Conservation (phyloP, 129 eudicot species). For the Scalesia atractyloides region DNA sequence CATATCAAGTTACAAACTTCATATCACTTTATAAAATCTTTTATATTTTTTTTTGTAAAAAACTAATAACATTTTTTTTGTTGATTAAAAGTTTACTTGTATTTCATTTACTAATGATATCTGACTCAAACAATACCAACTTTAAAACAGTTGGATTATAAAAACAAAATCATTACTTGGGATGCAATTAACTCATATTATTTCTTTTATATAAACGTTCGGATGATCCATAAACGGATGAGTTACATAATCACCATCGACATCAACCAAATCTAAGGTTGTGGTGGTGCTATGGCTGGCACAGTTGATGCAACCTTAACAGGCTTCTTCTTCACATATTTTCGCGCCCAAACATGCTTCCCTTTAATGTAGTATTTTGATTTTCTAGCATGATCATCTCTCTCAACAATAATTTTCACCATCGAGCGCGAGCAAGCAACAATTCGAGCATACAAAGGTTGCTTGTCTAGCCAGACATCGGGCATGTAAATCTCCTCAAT, state of each 20-base stretch:
- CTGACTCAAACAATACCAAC: too few species aligned
- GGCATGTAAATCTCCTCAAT: conserved; percentile 33
- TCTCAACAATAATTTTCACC: conserved; percentile 22
- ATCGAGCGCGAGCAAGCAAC: conserved; percentile 24
- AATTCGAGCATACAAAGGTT: conserved; percentile 43
- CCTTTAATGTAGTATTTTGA: conserved; percentile 34
- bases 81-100: too few species aligned
- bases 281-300: not conserved
- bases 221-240: not conserved
- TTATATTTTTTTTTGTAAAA: too few species aligned
- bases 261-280: conserved; percentile 5
- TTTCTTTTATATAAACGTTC: not conserved
- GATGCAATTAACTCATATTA: too few species aligned
- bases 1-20: too few species aligned
- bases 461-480: conserved; percentile 27
- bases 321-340: conserved; percentile 28
- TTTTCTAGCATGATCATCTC: conserved; percentile 26
- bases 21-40: too few species aligned
- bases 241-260: too few species aligned
- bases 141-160: too few species aligned
- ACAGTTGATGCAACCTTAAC: not conserved
- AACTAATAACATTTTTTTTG: too few species aligned
- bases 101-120: too few species aligned
- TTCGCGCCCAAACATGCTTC: conserved; percentile 31
- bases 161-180: too few species aligned